Conservation (phyloP, 148 eudicot genomes). For the Arbutus unedo region DNA sequence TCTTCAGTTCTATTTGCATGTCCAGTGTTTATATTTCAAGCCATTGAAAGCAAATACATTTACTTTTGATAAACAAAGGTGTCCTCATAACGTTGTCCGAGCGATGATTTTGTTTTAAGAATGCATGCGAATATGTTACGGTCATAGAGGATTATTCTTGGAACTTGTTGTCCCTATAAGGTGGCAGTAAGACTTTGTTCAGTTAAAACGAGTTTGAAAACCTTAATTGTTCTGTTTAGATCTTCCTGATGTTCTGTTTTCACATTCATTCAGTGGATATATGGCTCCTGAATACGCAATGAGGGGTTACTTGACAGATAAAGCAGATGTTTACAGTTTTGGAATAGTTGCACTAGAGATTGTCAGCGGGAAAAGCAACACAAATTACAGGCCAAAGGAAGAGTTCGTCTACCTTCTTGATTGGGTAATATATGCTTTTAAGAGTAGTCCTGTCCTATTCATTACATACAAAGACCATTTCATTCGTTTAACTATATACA, state of each 20-base stretch:
- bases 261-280: constrained; percentile 38
- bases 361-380: constrained; percentile 62
- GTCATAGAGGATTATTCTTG: not conserved
- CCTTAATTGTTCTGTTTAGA: not conserved
- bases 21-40: not conserved
- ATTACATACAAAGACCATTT: not conserved
- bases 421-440: constrained; percentile 36
- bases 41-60: not conserved
- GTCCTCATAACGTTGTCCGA: not conserved
- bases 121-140: not conserved
- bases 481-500: too few species aligned
- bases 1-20: too few species aligned
- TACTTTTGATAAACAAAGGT: not conserved
- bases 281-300: constrained; percentile 70
- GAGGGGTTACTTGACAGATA: constrained; percentile 59
- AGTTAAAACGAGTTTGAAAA: not conserved
- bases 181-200: not conserved
- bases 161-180: not conserved
- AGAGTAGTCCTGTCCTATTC: not conserved
- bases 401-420: constrained; percentile 63
- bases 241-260: not conserved
- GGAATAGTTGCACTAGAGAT: constrained; percentile 56
- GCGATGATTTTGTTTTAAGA: not conserved
- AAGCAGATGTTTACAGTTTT: constrained; percentile 66
- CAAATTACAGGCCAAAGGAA: constrained; percentile 50